Evolutionary conservation across 495 filamentous ascomycete species (phyloP), one percentile per base, ranked within the genome.

Genomic region (Tetracladium marchalianum): DNA sequence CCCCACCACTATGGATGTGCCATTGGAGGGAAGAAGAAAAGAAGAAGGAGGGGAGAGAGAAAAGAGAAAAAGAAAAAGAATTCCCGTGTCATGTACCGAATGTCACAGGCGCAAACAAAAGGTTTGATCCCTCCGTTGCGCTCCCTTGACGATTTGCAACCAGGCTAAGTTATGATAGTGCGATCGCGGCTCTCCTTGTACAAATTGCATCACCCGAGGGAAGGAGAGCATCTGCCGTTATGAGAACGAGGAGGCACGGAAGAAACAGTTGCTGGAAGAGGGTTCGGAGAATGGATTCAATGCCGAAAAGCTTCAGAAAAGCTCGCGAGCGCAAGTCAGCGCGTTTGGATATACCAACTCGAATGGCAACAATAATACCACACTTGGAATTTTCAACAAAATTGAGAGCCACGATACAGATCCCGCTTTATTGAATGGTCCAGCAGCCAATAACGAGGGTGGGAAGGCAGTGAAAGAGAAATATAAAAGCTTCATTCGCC

Each of bases 91-190:
- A 0, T 82, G 78, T 51, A 77, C 69, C 13, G 77, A 82, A 55
- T 82, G 78, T 44, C 77, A 82, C 55, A 62, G 77, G 42, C 66
- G 77, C 42, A 82, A 80, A 54, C 77, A 80, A 58, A 80, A 80
- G 71, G 75, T 74, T 40, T 22, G 10, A 19, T 37, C 22, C 32
- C 41, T 8, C 17, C 41, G 12, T 16, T 11, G 24, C 32, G 36
- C 27, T 8, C 35, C 27, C 32, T 1, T 16, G 13, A 15, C 4
- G 8, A 18, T 31, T 44, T 16, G 7, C 22, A 27, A 27, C 3
- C 22, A 3, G 22, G 22, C 22, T 27, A 27, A 18, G 4, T 13
- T 22, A 7, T 19, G 24, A 16, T 45, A 76, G 72, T 82, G 77
- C 56, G 77, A 82, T 52, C 70, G 78, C 40, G 67, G 73, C 43